Evolutionary conservation across 164 flowering plant genomes (phyloP), one percentile per base, ranked within the genome.

Genomic region (Brasenia schreberi): DNA sequence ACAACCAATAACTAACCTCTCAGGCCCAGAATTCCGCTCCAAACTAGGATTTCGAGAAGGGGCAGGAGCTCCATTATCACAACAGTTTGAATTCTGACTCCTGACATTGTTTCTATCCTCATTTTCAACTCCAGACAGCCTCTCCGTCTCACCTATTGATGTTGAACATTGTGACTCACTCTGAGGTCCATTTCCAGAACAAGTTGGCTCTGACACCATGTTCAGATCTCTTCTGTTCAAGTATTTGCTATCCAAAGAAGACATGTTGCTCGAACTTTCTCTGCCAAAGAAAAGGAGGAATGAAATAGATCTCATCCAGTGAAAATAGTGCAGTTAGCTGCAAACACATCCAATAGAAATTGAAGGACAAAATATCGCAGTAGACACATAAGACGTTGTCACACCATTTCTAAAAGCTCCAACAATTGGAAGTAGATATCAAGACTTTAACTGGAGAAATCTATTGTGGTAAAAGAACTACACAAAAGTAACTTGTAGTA

Each of bases 61-160:
- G 69, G 75, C 65, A 43, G 88, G 92, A 5, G 96, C 97, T 49
- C 96, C 97, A 79, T 96, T 89, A 62, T 80, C 92, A 69, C 7
- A 44, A 6, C 10, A 6, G 84, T 79, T 79, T 85, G 87, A 64
- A 88, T 83, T 68, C 70, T 59, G 73, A 72, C 85, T 42, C 72
- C 79, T 7, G 71, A 23, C 72, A 77, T 83, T 69, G 66, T 43
- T 76, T 74, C 86, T 73, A 73, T 6, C 52, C 52, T 44, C 10
- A 44, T 44, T 11, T 44, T 44, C 52, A 44, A 6, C 52, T 44
- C 52, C 52, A 62, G 67, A 79, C 81, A 65, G 81, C 71, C 64
- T 77, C 43, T 70, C 69, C 39, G 67, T 33, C 3, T 83, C 88
- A 70, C 73, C 81, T 43, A 77, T 85, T 18, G 81, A 71, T 18